These are phyloP conservation scores for Zygosaccharomyces bailii DNA, from an alignment of 805 yeast genomes.

Conservation along the genomic window DNA sequence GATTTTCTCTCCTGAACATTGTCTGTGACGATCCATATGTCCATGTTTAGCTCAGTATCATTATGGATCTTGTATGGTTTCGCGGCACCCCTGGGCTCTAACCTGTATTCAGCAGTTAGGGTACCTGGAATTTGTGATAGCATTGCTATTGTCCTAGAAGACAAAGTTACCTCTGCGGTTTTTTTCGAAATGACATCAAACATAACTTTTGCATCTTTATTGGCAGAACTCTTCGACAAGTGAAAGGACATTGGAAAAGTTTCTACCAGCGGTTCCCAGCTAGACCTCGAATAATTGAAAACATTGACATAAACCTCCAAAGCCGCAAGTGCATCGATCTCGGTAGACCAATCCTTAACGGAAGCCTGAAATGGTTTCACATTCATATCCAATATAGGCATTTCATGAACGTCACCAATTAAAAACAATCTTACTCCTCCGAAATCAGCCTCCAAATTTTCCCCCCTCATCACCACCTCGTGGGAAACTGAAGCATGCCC, in stretches of 20 bases:
- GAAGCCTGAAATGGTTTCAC: slow-evolving; percentile 63
- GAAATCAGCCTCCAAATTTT: slow-evolving; percentile 58
- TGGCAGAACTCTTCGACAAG: slow-evolving; percentile 45
- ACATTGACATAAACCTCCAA: slow-evolving; percentile 68
- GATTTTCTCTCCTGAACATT: slow-evolving; percentile 27
- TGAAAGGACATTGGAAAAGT: slow-evolving; percentile 79
- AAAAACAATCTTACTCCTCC: slow-evolving; percentile 79
- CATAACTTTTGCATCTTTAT: slow-evolving; percentile 46
- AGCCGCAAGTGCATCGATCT: slow-evolving; percentile 63
- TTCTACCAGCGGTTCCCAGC: slow-evolving; percentile 94
- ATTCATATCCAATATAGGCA: slow-evolving; percentile 79
- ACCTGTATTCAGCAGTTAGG: slow-evolving; percentile 49
- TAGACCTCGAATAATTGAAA: slow-evolving; percentile 82
- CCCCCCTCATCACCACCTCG: slow-evolving; percentile 57
- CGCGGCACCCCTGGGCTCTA: slow-evolving; percentile 69
- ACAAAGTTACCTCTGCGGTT: slow-evolving; percentile 72
- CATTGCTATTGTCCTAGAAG: slow-evolving; percentile 77
- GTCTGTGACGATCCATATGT: slow-evolving; percentile 71
- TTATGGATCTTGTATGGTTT: slow-evolving; percentile 79
- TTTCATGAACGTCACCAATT: slow-evolving; percentile 86
- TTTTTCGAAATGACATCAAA: slow-evolving; percentile 74
- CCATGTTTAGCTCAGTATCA: slow-evolving; percentile 80
- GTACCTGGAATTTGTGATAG: slow-evolving; percentile 63
- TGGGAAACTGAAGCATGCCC: slow-evolving; percentile 27
- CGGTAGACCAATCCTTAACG: slow-evolving; percentile 85